phyloP scores from a whole-genome alignment of 129 eudicot species.

The Heracleum sosnowskyi region DNA sequence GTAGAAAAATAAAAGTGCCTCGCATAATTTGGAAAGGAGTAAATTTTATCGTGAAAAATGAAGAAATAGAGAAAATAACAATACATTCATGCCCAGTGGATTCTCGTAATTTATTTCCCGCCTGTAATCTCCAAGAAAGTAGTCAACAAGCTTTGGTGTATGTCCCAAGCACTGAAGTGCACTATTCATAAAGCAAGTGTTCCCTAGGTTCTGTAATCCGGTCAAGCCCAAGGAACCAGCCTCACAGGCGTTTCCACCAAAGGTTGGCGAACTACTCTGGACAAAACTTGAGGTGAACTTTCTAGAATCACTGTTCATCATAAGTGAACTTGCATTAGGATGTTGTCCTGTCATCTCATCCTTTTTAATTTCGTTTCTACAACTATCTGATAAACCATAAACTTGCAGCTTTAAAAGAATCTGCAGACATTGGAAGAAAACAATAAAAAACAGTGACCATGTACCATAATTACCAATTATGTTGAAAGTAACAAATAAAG shows the following conservation, averaged over 20 bases:
- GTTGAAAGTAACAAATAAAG: neutral
- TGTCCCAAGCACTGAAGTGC: constrained; percentile 97
- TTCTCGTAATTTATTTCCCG: constrained; percentile 81
- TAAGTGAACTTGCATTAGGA: constrained; percentile 30
- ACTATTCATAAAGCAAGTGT: constrained; percentile 98
- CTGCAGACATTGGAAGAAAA: constrained; percentile 29
- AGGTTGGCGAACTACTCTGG: constrained; percentile 33
- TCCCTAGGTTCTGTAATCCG: constrained; percentile 91
- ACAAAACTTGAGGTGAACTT: constrained; percentile 21
- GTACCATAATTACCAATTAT: neutral
- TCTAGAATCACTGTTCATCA: constrained; percentile 48
- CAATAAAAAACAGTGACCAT: constrained; percentile 11
- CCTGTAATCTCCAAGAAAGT: constrained; percentile 93
- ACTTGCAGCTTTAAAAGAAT: constrained; percentile 90
- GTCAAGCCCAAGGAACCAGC: constrained; percentile 93
- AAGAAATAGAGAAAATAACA: constrained; percentile 8
- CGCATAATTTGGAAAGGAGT: neutral
- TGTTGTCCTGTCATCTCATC: constrained; percentile 36
- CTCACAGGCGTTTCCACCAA: constrained; percentile 44
- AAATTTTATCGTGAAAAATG: neutral
- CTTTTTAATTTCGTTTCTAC: constrained; percentile 52
- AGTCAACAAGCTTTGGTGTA: constrained; percentile 96
- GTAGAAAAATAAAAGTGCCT: neutral
- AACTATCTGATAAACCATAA: constrained; percentile 78
- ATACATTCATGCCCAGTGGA: constrained; percentile 97